Base-by-base conservation (phyloP, 768 basidiomycete species). In the Termitomyces sp. region DNA sequence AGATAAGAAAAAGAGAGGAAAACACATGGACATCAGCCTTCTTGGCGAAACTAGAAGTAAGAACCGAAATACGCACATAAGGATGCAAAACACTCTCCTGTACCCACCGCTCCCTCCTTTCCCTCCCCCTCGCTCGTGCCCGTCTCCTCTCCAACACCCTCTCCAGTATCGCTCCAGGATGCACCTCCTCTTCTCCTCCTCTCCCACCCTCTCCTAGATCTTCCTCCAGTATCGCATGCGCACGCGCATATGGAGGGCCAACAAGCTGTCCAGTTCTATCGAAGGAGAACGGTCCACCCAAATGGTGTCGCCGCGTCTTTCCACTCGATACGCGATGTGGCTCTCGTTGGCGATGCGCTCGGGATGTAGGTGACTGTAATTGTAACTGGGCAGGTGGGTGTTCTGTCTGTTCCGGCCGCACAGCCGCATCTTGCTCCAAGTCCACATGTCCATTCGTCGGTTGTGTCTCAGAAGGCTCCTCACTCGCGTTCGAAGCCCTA, bases 251-350 rank as follows among this genome's bases (percentile, higher is more conserved):
- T 50, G 44, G 56, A 51, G 62, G 58, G 55, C 59, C 48, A 51
- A 59, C 32, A 12, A 55, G 45, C 22, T 50, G n/a, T 57, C 59
- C 19, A 61, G 60, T 15, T 62, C 62, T 38, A 52, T 67, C 58
- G 54, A 66, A 65, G 30, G 68, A 60, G 55, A 65, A 70, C 17
- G 66, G 67, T 8, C 69, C 70, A 52, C 68, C 68, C 26, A 68
- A 69, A 53, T 68, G 64, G 14, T 66, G 66, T 47, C 70, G 69
- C 54, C 62, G 60, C 53, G 51, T 35, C 12, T 45, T 56, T 8
- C 21, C 26, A 34, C 10, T 30, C 11, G 47, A 35, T 24, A 50
- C 41, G 7, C 54, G 55, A 6, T 53, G 52, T 14, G 22, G 26
- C 14, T 41, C 44, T 49, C 34, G 37, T 34, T 38, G 44, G 37